phyloP scores from a whole-genome alignment of 2,329 filamentous ascomycete genomes.

The Byssothecium circinans region DNA sequence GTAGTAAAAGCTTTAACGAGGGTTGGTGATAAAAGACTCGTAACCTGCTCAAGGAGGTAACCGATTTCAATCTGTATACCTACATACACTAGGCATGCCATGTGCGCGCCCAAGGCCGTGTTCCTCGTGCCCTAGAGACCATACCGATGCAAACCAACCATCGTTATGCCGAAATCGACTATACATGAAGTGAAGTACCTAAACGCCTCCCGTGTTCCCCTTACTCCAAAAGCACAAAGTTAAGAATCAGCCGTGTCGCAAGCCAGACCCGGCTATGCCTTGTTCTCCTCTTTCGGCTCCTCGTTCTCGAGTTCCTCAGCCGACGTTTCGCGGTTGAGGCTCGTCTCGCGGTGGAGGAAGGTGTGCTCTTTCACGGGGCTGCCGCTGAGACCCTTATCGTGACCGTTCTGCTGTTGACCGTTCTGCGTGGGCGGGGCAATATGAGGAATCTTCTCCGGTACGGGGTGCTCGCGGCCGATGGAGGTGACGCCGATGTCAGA shows the following conservation, averaged over 20 bases:
- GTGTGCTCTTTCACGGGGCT: slow-evolving; percentile 91
- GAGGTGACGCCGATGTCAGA: slow-evolving; percentile 90
- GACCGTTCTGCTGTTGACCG: slow-evolving; percentile 54
- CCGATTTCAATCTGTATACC: slow-evolving; percentile 5
- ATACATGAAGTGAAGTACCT: slow-evolving; percentile 22
- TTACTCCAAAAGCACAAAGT: slow-evolving; percentile 1
- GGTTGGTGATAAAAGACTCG: too few relatives aligned
- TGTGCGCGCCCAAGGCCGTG: not conserved
- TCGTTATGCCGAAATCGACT: slow-evolving; percentile 15
- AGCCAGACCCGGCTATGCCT: slow-evolving; percentile 19
- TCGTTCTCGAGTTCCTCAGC: slow-evolving; percentile 58
- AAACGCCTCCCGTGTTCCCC: not conserved
- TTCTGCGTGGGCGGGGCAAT: slow-evolving; percentile 65
- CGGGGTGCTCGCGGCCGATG: slow-evolving; percentile 91
- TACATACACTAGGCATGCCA: not conserved
- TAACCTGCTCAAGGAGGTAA: too few relatives aligned
- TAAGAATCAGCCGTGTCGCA: slow-evolving; percentile 9
- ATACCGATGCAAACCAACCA: slow-evolving; percentile 1
- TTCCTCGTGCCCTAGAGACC: not conserved
- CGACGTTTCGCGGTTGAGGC: slow-evolving; percentile 73
- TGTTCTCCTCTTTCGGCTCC: slow-evolving; percentile 23
- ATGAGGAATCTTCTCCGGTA: slow-evolving; percentile 93
- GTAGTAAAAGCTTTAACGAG: too few relatives aligned
- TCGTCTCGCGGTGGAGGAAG: slow-evolving; percentile 82
- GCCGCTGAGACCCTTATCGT: slow-evolving; percentile 61